These are phyloP conservation scores for Phialophora tarda DNA, from an alignment of 2,329 filamentous ascomycete species.

Conservation along the genomic window DNA sequence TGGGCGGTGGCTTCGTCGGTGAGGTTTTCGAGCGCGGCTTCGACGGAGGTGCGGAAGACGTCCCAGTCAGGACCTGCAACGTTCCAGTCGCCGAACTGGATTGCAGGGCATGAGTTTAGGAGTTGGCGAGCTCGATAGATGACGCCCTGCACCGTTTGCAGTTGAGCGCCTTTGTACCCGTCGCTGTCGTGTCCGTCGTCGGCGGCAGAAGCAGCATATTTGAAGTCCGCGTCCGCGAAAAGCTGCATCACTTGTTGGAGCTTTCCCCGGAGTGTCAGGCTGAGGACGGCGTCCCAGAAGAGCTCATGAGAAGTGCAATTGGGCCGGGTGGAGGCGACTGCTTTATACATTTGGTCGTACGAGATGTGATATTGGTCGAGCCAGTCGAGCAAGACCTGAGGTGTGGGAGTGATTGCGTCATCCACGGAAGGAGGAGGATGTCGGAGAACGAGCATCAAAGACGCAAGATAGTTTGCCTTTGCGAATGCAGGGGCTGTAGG, in stretches of 20 bases:
- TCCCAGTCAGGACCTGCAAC: conserved; percentile 81
- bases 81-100: conserved; percentile 73
- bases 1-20: conserved; percentile 79
- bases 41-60: conserved; percentile 77
- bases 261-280: conserved; percentile 75
- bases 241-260: conserved; percentile 70
- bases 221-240: conserved; percentile 77
- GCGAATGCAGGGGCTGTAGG: conserved; percentile 67
- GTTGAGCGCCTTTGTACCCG: conserved; percentile 74
- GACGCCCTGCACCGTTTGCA: conserved; percentile 78
- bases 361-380: conserved; percentile 75
- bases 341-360: conserved; percentile 69
- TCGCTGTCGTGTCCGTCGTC: conserved; percentile 67
- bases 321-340: conserved; percentile 68
- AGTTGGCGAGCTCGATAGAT: conserved; percentile 71
- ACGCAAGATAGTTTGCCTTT: conserved; percentile 79
- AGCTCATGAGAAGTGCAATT: conserved; percentile 76
- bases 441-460: conserved; percentile 77
- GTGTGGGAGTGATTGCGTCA: conserved; percentile 58
- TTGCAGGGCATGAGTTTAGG: conserved; percentile 74
- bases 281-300: conserved; percentile 87
- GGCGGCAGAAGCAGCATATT: conserved; percentile 68
- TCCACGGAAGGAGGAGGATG: conserved; percentile 62
- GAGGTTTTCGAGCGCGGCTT: conserved; percentile 71
- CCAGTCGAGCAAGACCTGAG: conserved; percentile 83